Percentiles rank a stretch among this genome's conserved stretches.
Conservation (phyloP, 306 rosid genomes). For the Lathyrus tuberosus region DNA sequence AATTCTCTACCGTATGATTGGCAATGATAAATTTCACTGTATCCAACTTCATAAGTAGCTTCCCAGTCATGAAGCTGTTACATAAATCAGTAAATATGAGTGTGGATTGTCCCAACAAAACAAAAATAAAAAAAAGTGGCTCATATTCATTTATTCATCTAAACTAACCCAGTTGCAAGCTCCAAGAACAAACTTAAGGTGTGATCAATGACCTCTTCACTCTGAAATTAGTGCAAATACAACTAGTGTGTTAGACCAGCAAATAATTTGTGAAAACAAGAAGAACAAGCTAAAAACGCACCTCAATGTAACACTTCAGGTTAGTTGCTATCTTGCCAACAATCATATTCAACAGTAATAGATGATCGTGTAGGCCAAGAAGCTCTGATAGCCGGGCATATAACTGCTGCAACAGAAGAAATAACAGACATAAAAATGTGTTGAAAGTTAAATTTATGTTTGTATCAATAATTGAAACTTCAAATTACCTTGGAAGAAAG, state of each 20-base stretch:
- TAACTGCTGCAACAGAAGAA: slow-evolving; percentile 57
- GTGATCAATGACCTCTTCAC: slow-evolving; percentile 97
- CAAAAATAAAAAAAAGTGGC: slow-evolving; percentile 37
- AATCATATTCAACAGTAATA: slow-evolving; percentile 54
- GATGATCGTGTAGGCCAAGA: slow-evolving; percentile 58
- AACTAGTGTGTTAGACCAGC: slow-evolving; percentile 28
- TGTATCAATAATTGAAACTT: slow-evolving; percentile 21
- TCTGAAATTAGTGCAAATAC: slow-evolving; percentile 55
- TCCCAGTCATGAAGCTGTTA: slow-evolving; percentile 94
- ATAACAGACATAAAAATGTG: slow-evolving; percentile 19
- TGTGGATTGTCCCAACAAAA: neutral
- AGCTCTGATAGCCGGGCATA: slow-evolving; percentile 61
- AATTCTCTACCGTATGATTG: slow-evolving; percentile 78
- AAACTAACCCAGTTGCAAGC: slow-evolving; percentile 96
- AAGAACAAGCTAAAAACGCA: slow-evolving; percentile 14
- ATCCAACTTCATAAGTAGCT: slow-evolving; percentile 94
- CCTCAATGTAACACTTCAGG: slow-evolving; percentile 54
- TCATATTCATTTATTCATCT: slow-evolving; percentile 30
- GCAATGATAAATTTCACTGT: slow-evolving; percentile 90
- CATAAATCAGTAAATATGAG: slow-evolving; percentile 24
- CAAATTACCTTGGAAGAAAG: slow-evolving; percentile 94
- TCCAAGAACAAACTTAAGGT: slow-evolving; percentile 92
- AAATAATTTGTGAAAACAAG: slow-evolving; percentile 9
- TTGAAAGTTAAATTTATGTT: neutral
- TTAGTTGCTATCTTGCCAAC: slow-evolving; percentile 56